Conservation (phyloP, 2,329 filamentous ascomycete genomes). For the Cladophialophora chaetospira region DNA sequence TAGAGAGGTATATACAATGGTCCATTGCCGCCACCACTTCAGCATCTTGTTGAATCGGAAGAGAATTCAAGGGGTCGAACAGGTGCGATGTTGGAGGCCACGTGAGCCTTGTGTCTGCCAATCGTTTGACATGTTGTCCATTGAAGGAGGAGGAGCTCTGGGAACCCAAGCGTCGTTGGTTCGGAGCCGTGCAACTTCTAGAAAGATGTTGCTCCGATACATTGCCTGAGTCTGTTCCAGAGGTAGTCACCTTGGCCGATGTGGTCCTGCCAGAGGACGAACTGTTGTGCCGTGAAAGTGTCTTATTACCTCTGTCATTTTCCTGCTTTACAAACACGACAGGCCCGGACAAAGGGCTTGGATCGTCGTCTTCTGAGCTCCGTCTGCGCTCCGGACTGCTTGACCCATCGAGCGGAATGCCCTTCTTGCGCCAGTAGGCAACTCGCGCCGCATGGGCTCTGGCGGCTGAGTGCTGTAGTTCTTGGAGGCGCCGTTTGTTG, state of each 20-base stretch:
- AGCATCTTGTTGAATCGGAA: conserved; percentile 12
- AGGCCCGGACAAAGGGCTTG: neutral
- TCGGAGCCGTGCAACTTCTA: neutral
- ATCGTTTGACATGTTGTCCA: neutral
- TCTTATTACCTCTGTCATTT: neutral
- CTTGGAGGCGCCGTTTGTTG: conserved; percentile 27
- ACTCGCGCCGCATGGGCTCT: conserved; percentile 26
- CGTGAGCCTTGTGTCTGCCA: neutral
- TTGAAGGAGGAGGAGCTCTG: neutral
- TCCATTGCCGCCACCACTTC: conserved; percentile 24
- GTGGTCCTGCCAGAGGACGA: neutral
- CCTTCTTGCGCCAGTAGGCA: conserved; percentile 24
- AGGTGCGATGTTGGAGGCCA: conserved; percentile 12
- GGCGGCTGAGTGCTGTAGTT: conserved; percentile 27
- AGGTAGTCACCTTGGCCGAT: neutral
- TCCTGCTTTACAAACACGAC: conserved; percentile 1
- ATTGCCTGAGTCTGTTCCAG: neutral
- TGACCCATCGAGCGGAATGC: neutral
- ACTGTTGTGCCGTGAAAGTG: neutral
- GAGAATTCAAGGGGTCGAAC: conserved; percentile 24
- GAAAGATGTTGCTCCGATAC: neutral
- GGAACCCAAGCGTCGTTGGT: neutral
- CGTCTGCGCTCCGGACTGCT: neutral
- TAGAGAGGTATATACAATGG: conserved; percentile 15
- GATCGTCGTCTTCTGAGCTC: neutral